These are phyloP conservation scores for Plantago ovata DNA, from an alignment of 257 asterid species.

Conservation along the genomic window DNA sequence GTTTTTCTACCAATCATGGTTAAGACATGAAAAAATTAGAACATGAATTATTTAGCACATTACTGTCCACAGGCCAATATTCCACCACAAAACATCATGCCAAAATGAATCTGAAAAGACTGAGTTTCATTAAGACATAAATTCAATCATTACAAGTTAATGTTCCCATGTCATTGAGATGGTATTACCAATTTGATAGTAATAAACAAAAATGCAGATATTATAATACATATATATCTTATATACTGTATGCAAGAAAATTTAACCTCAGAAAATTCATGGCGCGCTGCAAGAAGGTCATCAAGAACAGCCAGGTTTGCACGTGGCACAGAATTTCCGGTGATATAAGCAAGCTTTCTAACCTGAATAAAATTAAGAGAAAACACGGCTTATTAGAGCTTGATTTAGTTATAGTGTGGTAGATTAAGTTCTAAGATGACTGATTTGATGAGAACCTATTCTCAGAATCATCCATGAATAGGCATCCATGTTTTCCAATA, in stretches of 20 bases:
- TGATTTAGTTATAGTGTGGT: constrained; percentile 9
- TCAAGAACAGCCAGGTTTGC: constrained; percentile 83
- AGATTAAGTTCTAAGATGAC: background rate
- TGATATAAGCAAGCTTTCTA: constrained; percentile 71
- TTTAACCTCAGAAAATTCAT: constrained; percentile 85
- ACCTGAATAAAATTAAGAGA: constrained; percentile 50
- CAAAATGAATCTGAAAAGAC: constrained; percentile 5
- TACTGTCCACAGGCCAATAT: background rate
- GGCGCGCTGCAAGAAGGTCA: constrained; percentile 84
- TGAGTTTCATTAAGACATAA: constrained; percentile 18
- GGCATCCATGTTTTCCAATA: background rate
- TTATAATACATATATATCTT: too few relatives aligned
- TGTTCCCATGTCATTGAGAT: too few relatives aligned
- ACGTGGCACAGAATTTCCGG: constrained; percentile 76
- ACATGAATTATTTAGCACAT: constrained; percentile 3
- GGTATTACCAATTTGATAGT: too few relatives aligned
- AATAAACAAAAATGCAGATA: too few relatives aligned
- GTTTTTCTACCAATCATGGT: too few relatives aligned
- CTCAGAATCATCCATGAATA: background rate
- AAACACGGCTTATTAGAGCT: constrained; percentile 10
- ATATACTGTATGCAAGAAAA: too few relatives aligned
- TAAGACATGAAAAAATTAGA: constrained; percentile 8
- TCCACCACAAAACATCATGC: constrained; percentile 5
- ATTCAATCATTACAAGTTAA: constrained; percentile 1
- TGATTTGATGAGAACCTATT: background rate